Conservation (phyloP, 257 asterid genomes). For the Jacaranda copaia region DNA sequence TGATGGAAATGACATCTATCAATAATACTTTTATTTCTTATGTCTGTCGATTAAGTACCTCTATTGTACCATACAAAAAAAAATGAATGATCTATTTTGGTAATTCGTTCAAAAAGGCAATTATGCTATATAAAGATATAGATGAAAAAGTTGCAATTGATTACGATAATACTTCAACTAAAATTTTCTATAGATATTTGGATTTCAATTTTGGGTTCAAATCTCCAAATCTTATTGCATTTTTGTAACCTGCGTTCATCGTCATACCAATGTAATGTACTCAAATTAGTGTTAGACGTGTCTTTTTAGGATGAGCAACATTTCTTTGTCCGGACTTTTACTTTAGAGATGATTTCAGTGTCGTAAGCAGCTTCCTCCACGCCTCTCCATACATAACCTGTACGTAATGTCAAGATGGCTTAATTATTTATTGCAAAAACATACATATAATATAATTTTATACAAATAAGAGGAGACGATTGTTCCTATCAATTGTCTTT, state of each 20-base stretch:
- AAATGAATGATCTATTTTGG: neutral
- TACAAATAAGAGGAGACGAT: too few relatives aligned
- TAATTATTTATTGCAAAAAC: too few relatives aligned
- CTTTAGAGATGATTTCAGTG: neutral
- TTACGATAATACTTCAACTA: neutral
- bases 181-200: neutral
- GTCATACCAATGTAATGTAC: neutral
- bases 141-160: neutral
- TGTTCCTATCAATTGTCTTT: too few relatives aligned
- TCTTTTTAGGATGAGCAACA: slow-evolving; percentile 1
- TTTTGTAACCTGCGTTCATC: too few relatives aligned
- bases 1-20: too few relatives aligned
- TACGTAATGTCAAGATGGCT: neutral
- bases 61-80: neutral
- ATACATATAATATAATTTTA: too few relatives aligned
- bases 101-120: neutral
- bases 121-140: neutral
- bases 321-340: neutral
- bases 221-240: neutral
- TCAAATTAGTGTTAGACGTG: neutral
- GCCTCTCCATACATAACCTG: neutral
- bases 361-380: neutral
- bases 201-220: neutral
- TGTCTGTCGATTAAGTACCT: neutral
- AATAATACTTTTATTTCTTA: too few relatives aligned